Evolutionary conservation across 139 green algal genomes (phyloP).

Genomic region (Chloropicon primus): DNA sequence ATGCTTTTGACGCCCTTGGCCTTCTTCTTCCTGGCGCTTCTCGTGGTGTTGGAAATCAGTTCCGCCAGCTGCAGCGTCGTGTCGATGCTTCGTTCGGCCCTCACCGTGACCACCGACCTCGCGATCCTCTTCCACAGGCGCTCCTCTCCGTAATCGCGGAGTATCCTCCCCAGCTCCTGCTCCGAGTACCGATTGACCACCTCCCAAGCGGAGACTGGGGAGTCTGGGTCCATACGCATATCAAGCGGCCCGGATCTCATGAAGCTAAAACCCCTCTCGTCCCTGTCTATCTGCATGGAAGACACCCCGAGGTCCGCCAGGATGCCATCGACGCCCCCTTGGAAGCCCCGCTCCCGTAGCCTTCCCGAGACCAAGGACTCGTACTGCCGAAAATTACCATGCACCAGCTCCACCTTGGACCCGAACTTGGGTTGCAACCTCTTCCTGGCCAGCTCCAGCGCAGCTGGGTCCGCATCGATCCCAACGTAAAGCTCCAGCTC

Average conservation of each 20-base stretch:
- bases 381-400: slow-evolving; percentile 40
- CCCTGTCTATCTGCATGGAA: slow-evolving; percentile 75
- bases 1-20: slow-evolving; percentile 32
- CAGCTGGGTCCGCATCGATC: slow-evolving; percentile 70
- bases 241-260: slow-evolving; percentile 39
- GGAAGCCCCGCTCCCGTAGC: not conserved
- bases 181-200: slow-evolving; percentile 80
- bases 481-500: slow-evolving; percentile 58
- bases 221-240: slow-evolving; percentile 80
- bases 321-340: slow-evolving; percentile 51
- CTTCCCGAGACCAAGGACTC: not conserved
- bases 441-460: slow-evolving; percentile 45
- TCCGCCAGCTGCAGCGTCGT: slow-evolving; percentile 49
- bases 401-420: slow-evolving; percentile 24
- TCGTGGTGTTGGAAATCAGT: slow-evolving; percentile 28
- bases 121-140: slow-evolving; percentile 55
- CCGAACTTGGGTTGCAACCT: slow-evolving; percentile 22
- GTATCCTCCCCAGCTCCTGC: slow-evolving; percentile 58
- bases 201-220: slow-evolving; percentile 44
- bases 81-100: slow-evolving; percentile 40
- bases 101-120: slow-evolving; percentile 26
- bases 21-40: slow-evolving; percentile 11
- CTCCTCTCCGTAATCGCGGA: slow-evolving; percentile 88
- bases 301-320: slow-evolving; percentile 89
- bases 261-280: slow-evolving; percentile 68